phyloP scores from a whole-genome alignment of 768 basidiomycete genomes.

The Suillus cothurnatus region DNA sequence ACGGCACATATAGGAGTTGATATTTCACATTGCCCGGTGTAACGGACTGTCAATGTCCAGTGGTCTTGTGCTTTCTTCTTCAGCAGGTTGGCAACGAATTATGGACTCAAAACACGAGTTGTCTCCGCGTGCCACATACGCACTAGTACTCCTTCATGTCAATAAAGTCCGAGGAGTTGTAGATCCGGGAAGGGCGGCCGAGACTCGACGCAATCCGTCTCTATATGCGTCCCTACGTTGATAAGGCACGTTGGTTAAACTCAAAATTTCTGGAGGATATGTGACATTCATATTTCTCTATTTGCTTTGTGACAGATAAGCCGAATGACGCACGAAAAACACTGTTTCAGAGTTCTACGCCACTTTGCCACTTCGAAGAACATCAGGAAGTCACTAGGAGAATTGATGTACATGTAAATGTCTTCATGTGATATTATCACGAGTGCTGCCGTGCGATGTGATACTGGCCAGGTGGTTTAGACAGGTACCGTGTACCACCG shows the following conservation, averaged over 20 bases:
- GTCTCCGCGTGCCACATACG: background rate
- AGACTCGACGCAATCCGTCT: background rate
- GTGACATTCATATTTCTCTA: too few relatives aligned
- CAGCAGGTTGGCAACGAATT: background rate
- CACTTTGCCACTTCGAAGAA: background rate
- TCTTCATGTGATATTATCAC: background rate
- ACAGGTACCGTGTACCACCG: background rate
- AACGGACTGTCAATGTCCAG: background rate
- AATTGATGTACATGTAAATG: background rate
- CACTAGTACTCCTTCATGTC: background rate
- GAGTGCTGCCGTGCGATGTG: background rate
- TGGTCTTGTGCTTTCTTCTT: background rate
- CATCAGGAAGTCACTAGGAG: background rate
- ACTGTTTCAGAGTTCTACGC: background rate
- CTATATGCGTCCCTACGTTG: background rate
- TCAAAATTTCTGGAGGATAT: background rate
- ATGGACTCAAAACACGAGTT: slow-evolving; percentile 1
- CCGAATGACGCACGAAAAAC: background rate
- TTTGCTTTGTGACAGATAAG: background rate
- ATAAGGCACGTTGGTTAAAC: background rate
- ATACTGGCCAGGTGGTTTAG: background rate
- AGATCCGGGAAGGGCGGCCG: slow-evolving; percentile 2
- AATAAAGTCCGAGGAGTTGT: slow-evolving; percentile 5
- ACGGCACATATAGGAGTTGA: background rate
- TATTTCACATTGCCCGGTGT: background rate